Percentiles rank a stretch among this genome's conserved stretches.
phyloP scores from a whole-genome alignment of 352 stramenopile species.

The Pilasporangium apinafurcum region DNA sequence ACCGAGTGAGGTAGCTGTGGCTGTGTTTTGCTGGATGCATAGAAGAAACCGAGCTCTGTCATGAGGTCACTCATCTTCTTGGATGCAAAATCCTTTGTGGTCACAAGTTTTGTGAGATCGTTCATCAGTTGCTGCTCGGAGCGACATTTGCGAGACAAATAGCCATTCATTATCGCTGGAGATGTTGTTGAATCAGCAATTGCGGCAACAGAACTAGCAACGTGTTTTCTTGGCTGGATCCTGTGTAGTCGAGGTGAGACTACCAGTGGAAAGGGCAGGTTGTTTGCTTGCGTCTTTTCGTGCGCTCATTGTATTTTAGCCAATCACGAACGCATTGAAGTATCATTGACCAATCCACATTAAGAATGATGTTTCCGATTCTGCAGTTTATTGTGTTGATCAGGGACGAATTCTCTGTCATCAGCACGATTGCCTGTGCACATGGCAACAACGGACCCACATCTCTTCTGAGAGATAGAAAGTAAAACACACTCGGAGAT shows the following conservation, averaged over 20 bases:
- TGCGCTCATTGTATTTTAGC: not conserved
- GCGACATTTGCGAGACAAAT: constrained; percentile 60
- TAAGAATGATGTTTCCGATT: no score
- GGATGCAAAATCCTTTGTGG: constrained; percentile 48
- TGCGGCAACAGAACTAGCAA: no score
- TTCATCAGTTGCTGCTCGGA: constrained; percentile 84
- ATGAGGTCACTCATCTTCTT: constrained; percentile 69
- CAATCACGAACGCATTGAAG: constrained; percentile 1
- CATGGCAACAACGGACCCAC: no score
- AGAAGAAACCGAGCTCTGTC: constrained; percentile 67
- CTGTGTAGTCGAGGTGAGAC: no score
- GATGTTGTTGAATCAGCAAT: not conserved
- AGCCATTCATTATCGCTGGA: constrained; percentile 47
- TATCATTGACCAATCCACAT: constrained; percentile 4
- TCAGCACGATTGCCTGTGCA: no score
- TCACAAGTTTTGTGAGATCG: constrained; percentile 59
- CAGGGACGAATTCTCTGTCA: no score
- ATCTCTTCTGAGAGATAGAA: no score
- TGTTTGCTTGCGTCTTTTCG: constrained; percentile 21
- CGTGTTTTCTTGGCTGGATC: no score
- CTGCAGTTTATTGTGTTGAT: no score
- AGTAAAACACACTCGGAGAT: no score
- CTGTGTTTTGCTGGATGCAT: constrained; percentile 47
- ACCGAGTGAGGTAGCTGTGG: constrained; percentile 51
- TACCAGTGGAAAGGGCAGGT: no score